Percentiles rank a stretch among this genome's conserved stretches.
These are phyloP conservation scores for Lactifluus echinatus DNA, from an alignment of 768 basidiomycete genomes.

Conservation along the genomic window DNA sequence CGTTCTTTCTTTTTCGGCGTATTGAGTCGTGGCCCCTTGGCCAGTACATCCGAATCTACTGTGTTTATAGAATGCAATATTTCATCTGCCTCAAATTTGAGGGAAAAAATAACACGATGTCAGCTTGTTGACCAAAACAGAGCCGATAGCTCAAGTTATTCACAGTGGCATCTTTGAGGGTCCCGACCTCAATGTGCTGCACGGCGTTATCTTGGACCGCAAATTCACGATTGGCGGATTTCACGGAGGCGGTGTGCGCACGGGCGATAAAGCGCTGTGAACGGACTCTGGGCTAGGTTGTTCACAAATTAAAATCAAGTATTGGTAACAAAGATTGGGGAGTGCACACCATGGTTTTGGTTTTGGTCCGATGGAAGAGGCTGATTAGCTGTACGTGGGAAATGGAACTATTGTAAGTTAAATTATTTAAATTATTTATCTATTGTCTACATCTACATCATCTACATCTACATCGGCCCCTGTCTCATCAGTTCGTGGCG, in stretches of 20 bases:
- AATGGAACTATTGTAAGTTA: too few relatives aligned
- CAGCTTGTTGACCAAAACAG: background rate
- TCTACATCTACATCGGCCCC: background rate
- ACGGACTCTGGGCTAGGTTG: conserved; percentile 28
- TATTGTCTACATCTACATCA: background rate
- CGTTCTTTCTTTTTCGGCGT: conserved; percentile 57
- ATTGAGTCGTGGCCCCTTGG: background rate
- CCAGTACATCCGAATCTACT: conserved; percentile 17
- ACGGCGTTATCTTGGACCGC: conserved; percentile 42
- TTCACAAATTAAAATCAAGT: background rate
- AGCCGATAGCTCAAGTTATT: background rate
- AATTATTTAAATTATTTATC: too few relatives aligned
- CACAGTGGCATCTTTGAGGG: conserved; percentile 35
- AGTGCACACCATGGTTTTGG: conserved; percentile 7
- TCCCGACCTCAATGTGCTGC: conserved; percentile 41
- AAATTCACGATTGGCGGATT: conserved; percentile 39
- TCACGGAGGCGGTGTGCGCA: conserved; percentile 37
- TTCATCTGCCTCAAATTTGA: conserved; percentile 37
- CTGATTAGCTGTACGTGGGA: background rate
- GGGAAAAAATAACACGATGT: background rate
- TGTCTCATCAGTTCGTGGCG: conserved; percentile 4
- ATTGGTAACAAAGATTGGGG: background rate
- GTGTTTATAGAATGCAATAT: conserved; percentile 33
- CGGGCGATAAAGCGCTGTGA: conserved; percentile 40
- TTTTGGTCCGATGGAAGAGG: conserved; percentile 1